Percentiles rank a stretch among this genome's conserved stretches.
phyloP scores from a whole-genome alignment of 352 stramenopile species.

The Globisporangium iwayamae region DNA sequence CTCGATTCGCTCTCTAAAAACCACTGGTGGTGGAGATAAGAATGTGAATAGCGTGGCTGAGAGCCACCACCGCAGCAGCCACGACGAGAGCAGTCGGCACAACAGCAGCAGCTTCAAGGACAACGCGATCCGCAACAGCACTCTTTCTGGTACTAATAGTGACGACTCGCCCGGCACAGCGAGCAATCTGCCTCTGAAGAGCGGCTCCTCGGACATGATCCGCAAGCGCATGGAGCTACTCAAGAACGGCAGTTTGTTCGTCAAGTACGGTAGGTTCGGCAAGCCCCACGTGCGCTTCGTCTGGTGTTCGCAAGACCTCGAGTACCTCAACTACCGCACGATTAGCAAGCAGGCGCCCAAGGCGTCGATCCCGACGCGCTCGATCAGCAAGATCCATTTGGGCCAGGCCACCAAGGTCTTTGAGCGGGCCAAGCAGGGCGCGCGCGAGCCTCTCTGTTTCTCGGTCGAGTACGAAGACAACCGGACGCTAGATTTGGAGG shows the following conservation, averaged over 20 bases:
- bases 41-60: background rate
- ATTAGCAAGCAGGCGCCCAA: constrained; percentile 47
- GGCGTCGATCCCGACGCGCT: constrained; percentile 56
- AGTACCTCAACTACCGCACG: constrained; percentile 70
- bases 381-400: constrained; percentile 34
- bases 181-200: constrained; percentile 14
- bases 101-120: constrained; percentile 6
- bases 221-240: constrained; percentile 68
- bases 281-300: constrained; percentile 79
- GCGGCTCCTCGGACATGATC: constrained; percentile 56
- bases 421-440: constrained; percentile 50
- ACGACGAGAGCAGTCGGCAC: background rate
- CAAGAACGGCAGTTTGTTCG: constrained; percentile 65
- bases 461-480: constrained; percentile 77
- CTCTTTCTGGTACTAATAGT: constrained; percentile 2
- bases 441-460: constrained; percentile 58
- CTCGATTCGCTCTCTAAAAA: background rate
- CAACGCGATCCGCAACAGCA: constrained; percentile 7
- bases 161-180: background rate
- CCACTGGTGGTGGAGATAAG: background rate
- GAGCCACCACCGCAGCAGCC: constrained; percentile 8
- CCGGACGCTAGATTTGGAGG: constrained; percentile 71
- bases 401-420: constrained; percentile 63
- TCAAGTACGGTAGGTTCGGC: constrained; percentile 75
- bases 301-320: constrained; percentile 70